Conservation (phyloP, 257 asterid genomes). For the Nicotiana noctiflora region DNA sequence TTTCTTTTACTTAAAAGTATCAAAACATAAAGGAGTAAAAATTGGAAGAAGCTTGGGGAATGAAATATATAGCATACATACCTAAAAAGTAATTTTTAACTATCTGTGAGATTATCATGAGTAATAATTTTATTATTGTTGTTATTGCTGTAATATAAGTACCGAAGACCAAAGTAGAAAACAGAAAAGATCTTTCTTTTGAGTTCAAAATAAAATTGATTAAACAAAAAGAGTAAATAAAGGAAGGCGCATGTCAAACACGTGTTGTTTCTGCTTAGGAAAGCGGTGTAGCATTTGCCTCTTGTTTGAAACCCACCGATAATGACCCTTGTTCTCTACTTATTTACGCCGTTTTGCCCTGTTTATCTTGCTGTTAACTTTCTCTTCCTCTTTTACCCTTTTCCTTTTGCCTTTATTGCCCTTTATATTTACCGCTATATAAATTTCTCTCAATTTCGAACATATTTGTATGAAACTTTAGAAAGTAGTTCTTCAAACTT, state of each 20-base stretch:
- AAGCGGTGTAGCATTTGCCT: constrained; percentile 21
- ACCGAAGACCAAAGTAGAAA: too few species aligned
- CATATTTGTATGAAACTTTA: too few species aligned
- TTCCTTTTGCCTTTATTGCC: not conserved
- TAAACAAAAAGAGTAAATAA: not conserved
- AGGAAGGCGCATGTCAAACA: constrained; percentile 24
- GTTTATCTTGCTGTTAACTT: not conserved
- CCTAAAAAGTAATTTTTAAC: too few species aligned
- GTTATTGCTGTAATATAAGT: too few species aligned
- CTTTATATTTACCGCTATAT: not conserved
- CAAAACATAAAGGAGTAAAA: too few species aligned
- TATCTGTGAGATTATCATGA: too few species aligned
- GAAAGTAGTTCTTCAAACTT: too few species aligned
- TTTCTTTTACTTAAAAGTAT: too few species aligned
- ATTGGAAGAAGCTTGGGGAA: too few species aligned
- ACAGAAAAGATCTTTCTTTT: not conserved
- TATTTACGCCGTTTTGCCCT: constrained; percentile 19
- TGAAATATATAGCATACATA: too few species aligned
- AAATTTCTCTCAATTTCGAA: too few species aligned
- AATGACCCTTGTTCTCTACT: not conserved
- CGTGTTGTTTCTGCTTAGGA: constrained; percentile 33
- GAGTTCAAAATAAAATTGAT: not conserved
- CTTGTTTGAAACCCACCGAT: constrained; percentile 2
- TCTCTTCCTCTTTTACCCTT: not conserved
- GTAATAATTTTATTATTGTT: too few species aligned